Base-by-base conservation (phyloP, 805 yeast species). In the Maudiozyma pseudohumilis region DNA sequence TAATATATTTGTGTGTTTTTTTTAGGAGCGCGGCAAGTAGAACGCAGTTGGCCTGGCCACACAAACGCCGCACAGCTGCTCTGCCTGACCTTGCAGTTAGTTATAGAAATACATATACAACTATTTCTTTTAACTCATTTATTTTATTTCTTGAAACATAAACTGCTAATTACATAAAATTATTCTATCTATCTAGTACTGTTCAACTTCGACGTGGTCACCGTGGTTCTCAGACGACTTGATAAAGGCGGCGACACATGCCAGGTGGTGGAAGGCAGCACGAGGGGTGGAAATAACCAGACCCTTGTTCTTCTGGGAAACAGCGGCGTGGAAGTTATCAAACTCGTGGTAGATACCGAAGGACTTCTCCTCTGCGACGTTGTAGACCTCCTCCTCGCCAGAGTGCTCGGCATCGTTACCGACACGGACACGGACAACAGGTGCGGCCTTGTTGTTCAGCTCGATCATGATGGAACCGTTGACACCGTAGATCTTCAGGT, bases 211-310 rank as follows among this genome's bases (percentile, higher is more conserved):
- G 21, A 75, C 73, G 32, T 68, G 56, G 36, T 61, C 57, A 50
- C 83, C 84, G 39, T 69, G 64, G 24, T 68, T 60, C 13, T 63
- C 48, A 27, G 85, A 74, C 41, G 92, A 79, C 46, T 80, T 79
- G 26, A 89, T 62, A 42, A 84, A 82, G 20, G 96, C 97, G 39
- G 75, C 95, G 40, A 89, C 75, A 48, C 85, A 73, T 6, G 96
- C 95, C 59, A 88, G 74, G 60, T 89, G 97, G 61, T 88, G 96
- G 77, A 82, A 88, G 5, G 94, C 86, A 44, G 67, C 71, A 45
- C 74, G 80, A 19, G 95, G 94, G n/a, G 77, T 69, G 29, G 74
- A 72, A 29, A 55, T 63, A 36, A 80, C 60, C 38, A 73, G 45
- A 3, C 65, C 51, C 61, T 82, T 82, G 57, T 83, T 85, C 45